Evolutionary conservation across 2,329 filamentous ascomycete species (phyloP).

Genomic region (Sarocladiaceae sp.): DNA sequence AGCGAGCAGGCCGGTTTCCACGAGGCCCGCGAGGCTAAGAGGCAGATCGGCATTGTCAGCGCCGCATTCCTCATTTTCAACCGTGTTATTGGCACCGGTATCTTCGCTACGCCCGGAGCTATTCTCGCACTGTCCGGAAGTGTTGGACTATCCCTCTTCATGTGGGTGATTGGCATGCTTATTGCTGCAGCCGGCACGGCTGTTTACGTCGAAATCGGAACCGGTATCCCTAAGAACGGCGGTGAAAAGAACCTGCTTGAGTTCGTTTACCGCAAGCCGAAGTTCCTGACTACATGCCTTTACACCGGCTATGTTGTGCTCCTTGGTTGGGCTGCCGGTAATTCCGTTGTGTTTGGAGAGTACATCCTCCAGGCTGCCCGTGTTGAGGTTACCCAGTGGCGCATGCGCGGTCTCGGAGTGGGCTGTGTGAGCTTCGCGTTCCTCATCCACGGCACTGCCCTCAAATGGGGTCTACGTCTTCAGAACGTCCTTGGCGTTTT

Average conservation of each 20-base stretch:
- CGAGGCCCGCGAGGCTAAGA: slow-evolving; percentile 39
- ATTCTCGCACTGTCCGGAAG: slow-evolving; percentile 55
- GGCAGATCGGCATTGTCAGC: slow-evolving; percentile 51
- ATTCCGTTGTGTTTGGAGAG: slow-evolving; percentile 66
- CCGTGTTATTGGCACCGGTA: slow-evolving; percentile 63
- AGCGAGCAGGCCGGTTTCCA: slow-evolving; percentile 22
- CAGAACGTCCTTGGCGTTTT: slow-evolving; percentile 63
- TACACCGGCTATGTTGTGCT: slow-evolving; percentile 60
- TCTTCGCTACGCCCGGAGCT: slow-evolving; percentile 59
- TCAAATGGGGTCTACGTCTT: slow-evolving; percentile 63
- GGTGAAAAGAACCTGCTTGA: slow-evolving; percentile 67
- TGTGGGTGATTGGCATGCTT: slow-evolving; percentile 59
- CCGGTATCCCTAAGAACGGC: slow-evolving; percentile 59
- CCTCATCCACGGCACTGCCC: slow-evolving; percentile 57
- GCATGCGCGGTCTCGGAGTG: slow-evolving; percentile 63
- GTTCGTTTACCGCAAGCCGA: slow-evolving; percentile 56
- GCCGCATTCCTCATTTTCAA: slow-evolving; percentile 60
- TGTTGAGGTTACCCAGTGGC: slow-evolving; percentile 60
- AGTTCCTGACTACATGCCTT: slow-evolving; percentile 56
- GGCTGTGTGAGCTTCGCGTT: slow-evolving; percentile 63
- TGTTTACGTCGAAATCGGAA: slow-evolving; percentile 65
- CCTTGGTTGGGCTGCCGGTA: slow-evolving; percentile 61
- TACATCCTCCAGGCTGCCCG: slow-evolving; percentile 65
- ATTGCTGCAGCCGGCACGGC: slow-evolving; percentile 59
- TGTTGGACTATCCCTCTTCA: slow-evolving; percentile 57